phyloP scores from a whole-genome alignment of 495 filamentous ascomycete species.

The Acidomyces sp. region DNA sequence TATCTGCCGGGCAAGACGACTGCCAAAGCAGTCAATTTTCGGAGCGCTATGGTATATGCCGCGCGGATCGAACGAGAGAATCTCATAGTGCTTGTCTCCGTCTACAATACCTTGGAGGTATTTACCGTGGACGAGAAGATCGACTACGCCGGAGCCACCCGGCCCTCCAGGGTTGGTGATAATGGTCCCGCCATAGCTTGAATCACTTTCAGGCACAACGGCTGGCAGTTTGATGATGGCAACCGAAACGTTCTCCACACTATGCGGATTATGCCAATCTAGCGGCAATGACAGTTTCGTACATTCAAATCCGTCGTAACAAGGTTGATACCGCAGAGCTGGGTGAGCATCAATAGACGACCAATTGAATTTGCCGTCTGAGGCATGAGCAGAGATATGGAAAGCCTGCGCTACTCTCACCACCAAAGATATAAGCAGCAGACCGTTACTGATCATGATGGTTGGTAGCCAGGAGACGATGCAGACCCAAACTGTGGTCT shows the following conservation, averaged over 20 bases:
- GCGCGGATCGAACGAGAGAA: constrained; percentile 41
- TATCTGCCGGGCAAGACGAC: constrained; percentile 7
- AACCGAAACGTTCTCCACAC: constrained; percentile 23
- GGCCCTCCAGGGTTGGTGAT: constrained; percentile 36
- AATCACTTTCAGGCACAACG: constrained; percentile 29
- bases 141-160: constrained; percentile 31
- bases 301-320: constrained; percentile 27
- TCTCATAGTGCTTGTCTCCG: constrained; percentile 36
- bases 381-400: too few species aligned
- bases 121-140: constrained; percentile 14
- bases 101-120: constrained; percentile 22
- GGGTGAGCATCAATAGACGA: neutral
- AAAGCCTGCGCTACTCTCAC: too few species aligned
- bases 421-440: too few species aligned
- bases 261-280: constrained; percentile 32
- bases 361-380: too few species aligned
- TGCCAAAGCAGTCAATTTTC: constrained; percentile 34
- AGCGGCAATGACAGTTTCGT: constrained; percentile 31
- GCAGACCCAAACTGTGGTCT: too few species aligned
- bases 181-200: constrained; percentile 31
- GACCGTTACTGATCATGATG: too few species aligned
- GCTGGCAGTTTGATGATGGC: constrained; percentile 30
- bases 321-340: constrained; percentile 1
- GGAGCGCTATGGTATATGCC: constrained; percentile 28
- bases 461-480: too few species aligned